phyloP scores from a whole-genome alignment of 2,329 filamentous ascomycete species.

The Aureobasidium lini region DNA sequence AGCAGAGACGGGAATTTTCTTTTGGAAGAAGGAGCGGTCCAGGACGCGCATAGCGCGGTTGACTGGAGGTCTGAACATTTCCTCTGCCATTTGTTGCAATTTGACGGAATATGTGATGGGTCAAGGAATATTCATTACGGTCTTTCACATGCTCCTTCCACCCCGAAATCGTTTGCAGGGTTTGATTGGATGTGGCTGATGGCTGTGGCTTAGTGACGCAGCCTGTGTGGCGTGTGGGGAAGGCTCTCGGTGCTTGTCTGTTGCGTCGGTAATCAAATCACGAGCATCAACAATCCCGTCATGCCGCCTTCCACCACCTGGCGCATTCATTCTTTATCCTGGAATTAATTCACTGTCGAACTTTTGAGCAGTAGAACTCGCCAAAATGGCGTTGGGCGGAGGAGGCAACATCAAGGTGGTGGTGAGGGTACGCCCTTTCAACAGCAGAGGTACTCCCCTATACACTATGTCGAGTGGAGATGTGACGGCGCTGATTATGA shows the following conservation, averaged over 20 bases:
- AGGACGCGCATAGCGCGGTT: slow-evolving; percentile 72
- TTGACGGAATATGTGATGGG: background rate
- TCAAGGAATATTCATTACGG: background rate
- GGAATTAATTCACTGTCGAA: background rate
- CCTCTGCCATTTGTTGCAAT: slow-evolving; percentile 20
- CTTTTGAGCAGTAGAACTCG: background rate
- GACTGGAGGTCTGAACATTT: slow-evolving; percentile 70
- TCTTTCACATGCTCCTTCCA: background rate
- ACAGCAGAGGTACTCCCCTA: slow-evolving; percentile 65
- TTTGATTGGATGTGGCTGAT: background rate
- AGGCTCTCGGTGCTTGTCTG: background rate
- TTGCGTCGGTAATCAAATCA: background rate
- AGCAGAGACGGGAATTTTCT: slow-evolving; percentile 67
- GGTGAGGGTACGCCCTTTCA: slow-evolving; percentile 92
- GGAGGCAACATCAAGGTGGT: slow-evolving; percentile 99
- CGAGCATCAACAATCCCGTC: background rate
- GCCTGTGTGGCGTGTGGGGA: background rate
- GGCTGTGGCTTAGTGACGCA: slow-evolving; percentile 1
- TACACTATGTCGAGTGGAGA: background rate
- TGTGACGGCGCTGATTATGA: slow-evolving; percentile 16
- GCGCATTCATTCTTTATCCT: background rate
- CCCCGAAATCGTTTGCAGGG: slow-evolving; percentile 1
- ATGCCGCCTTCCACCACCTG: background rate
- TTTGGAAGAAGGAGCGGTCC: slow-evolving; percentile 76
- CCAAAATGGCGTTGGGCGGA: slow-evolving; percentile 58